Percentiles rank a stretch among this genome's conserved stretches.
These are phyloP conservation scores for Penicillium digitatum DNA, from an alignment of 2,329 filamentous ascomycete genomes.

Conservation along the genomic window DNA sequence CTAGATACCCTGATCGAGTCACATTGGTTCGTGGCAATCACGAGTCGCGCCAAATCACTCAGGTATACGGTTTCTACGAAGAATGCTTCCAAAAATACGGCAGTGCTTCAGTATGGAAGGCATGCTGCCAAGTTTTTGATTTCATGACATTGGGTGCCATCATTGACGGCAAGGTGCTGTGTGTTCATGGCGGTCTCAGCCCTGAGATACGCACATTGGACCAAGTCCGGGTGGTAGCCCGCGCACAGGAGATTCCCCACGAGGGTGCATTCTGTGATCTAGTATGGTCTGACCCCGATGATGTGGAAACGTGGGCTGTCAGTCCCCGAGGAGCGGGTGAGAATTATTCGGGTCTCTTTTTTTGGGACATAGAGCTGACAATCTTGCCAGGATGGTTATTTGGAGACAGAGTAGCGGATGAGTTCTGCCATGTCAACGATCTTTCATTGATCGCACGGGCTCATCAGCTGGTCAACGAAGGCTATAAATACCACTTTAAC, in stretches of 20 bases:
- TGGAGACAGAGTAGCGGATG: constrained; percentile 67
- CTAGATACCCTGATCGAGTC: constrained; percentile 86
- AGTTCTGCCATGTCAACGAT: constrained; percentile 75
- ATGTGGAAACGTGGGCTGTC: constrained; percentile 67
- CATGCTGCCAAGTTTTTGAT: constrained; percentile 97
- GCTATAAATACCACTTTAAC: constrained; percentile 88
- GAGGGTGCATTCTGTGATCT: constrained; percentile 74
- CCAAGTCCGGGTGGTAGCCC: constrained; percentile 69
- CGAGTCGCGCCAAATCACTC: constrained; percentile 94
- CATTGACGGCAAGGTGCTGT: constrained; percentile 70
- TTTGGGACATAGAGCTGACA: constrained; percentile 33
- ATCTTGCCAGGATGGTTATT: constrained; percentile 53
- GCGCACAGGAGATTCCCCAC: constrained; percentile 72
- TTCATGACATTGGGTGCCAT: constrained; percentile 88
- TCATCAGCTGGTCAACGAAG: constrained; percentile 72
- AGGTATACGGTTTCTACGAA: constrained; percentile 97
- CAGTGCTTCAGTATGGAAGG: constrained; percentile 92
- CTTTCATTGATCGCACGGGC: constrained; percentile 67
- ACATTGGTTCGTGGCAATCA: constrained; percentile 93
- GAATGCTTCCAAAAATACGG: constrained; percentile 95
- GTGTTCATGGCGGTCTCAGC: constrained; percentile 60
- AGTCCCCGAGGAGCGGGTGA: constrained; percentile 63
- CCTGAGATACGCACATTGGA: constrained; percentile 40
- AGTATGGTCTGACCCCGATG: constrained; percentile 72
- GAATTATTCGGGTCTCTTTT: constrained; percentile 29